Evolutionary conservation across 2,329 filamentous ascomycete genomes (phyloP), one percentile per base, ranked within the genome.

Genomic region (Pseudogymnoascus sp.): DNA sequence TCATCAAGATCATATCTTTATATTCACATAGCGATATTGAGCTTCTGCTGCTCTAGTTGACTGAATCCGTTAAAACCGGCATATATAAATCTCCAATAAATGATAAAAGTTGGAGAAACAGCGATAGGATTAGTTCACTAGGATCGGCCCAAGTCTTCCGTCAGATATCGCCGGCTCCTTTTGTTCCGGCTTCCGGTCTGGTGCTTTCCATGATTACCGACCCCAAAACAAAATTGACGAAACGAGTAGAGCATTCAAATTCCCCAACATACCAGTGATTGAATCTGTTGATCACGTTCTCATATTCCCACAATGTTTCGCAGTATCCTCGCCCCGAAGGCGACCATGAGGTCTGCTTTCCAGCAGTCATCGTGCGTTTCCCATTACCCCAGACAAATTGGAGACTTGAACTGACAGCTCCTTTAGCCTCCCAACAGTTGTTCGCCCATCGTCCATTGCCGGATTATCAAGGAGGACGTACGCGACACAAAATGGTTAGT

Each of bases 381-480:
- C 34, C 34, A 16, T 4, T 40, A 12, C 18, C n/a, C 47, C 47
- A 31, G 47, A 34, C 47, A 57, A 57, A 8, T 57, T 34, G 2
- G 47, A 7, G 42, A 29, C 47, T 64, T 62, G 65, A 67, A 61
- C 71, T 65, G 62, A 64, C 37, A 60, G 51, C 66, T 65, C 66
- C 69, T 75, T 64, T 69, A 85, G 82, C 65, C 76, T 83, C 61
- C 81, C 81, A 64, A 75, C 76, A 70, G 74, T 82, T 66, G 74
- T 81, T 69, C 73, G 77, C 64, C 75, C 81, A 66, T 72, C 75
- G 62, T 71, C 74, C 63, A 73, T 79, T 64, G 78, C 80, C 63
- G 80, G 80, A 78, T 83, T 79, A 78, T 85, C 81, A 79, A 80
- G 78, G 73, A 80, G 85, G 71, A 78, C 79, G 68, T 87, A 85